Evolutionary conservation across 139 green algal species (phyloP).

Genomic region (Astrephomene gubernaculifera): DNA sequence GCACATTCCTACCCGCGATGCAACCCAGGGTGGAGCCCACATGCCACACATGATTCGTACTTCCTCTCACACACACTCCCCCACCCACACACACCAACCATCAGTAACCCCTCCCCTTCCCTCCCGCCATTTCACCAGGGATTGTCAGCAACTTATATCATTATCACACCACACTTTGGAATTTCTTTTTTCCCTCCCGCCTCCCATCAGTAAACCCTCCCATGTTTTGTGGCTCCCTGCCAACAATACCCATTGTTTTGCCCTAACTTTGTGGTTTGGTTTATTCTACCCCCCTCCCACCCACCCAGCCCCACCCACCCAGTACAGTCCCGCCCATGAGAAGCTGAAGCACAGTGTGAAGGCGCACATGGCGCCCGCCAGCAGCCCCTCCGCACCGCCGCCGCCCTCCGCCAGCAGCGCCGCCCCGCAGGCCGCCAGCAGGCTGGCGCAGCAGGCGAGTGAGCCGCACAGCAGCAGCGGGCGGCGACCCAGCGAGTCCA

Average conservation of each 20-base stretch:
- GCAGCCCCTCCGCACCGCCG: background rate
- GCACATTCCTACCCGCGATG: background rate
- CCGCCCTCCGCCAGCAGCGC: constrained; percentile 41
- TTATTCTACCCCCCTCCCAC: constrained; percentile 35
- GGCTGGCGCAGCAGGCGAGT: constrained; percentile 41
- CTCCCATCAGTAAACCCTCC: background rate
- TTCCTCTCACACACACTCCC: too few relatives aligned
- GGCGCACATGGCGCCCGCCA: constrained; percentile 70
- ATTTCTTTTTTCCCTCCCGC: background rate
- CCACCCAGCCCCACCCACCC: constrained; percentile 63
- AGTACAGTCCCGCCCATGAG: constrained; percentile 82
- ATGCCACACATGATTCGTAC: too few relatives aligned
- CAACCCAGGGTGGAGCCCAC: too few relatives aligned
- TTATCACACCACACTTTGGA: background rate
- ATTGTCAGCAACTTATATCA: background rate
- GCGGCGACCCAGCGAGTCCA: constrained; percentile 79
- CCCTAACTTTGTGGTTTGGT: too few relatives aligned
- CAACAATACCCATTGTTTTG: too few relatives aligned
- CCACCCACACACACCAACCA: too few relatives aligned
- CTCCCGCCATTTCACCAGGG: background rate
- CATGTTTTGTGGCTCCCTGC: too few relatives aligned
- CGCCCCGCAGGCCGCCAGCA: constrained; percentile 29
- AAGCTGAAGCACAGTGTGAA: constrained; percentile 85
- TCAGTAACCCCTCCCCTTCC: too few relatives aligned
- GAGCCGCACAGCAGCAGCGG: constrained; percentile 82